These are phyloP conservation scores for Albophoma yamanashiensis DNA, from an alignment of 2,329 filamentous ascomycete genomes.

Conservation along the genomic window DNA sequence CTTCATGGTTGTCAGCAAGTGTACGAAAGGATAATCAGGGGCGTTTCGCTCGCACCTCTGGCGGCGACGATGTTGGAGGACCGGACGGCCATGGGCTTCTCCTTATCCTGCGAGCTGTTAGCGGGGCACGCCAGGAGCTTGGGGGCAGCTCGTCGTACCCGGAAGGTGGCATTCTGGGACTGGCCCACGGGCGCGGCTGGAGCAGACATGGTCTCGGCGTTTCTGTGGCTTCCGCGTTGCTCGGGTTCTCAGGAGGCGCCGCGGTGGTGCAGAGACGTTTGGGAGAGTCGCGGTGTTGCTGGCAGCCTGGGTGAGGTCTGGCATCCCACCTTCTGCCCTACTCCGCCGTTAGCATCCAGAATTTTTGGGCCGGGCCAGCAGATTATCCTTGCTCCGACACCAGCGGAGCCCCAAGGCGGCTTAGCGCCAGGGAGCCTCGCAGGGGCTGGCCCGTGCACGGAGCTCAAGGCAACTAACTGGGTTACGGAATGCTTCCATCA, in stretches of 20 bases:
- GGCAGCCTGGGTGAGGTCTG: conserved; percentile 16
- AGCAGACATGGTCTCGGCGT: conserved; percentile 36
- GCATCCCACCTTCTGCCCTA: conserved; percentile 28
- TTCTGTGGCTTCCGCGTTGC: conserved; percentile 17
- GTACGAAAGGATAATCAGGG: not conserved
- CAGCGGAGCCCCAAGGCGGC: conserved; percentile 5
- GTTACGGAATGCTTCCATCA: conserved; percentile 28
- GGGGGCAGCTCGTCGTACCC: conserved; percentile 31
- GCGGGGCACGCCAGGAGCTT: conserved; percentile 26
- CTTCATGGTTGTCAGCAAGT: conserved; percentile 30
- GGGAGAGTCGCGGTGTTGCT: conserved; percentile 17
- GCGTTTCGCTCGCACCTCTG: conserved; percentile 54
- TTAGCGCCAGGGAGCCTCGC: conserved; percentile 14
- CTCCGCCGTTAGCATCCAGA: conserved; percentile 23
- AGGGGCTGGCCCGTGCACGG: conserved; percentile 16
- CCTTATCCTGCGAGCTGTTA: conserved; percentile 57
- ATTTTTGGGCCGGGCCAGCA: conserved; percentile 28
- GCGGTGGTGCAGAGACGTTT: conserved; percentile 16
- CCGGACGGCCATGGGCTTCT: conserved; percentile 96
- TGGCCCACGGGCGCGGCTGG: conserved; percentile 23
- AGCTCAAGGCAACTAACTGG: conserved; percentile 28
- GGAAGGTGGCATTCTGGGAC: conserved; percentile 44
- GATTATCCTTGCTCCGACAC: conserved; percentile 27
- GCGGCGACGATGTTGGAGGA: conserved; percentile 96
- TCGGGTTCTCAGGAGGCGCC: conserved; percentile 17